Conservation (phyloP, 2,329 filamentous ascomycete species). For the Fusarium penzigii region DNA sequence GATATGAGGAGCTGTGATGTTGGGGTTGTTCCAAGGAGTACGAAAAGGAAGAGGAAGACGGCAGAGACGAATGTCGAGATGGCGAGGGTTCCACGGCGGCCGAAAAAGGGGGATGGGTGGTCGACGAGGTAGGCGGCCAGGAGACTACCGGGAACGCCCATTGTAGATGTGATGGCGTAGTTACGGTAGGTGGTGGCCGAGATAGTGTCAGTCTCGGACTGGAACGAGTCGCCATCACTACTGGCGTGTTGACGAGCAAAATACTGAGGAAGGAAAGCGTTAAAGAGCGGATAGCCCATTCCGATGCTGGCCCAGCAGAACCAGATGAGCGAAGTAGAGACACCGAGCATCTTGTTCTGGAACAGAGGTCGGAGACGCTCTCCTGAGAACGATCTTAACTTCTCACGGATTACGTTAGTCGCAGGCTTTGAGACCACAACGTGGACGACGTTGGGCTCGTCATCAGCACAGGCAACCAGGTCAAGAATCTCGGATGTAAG, state of each 20-base stretch:
- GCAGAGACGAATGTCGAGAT: conserved; percentile 67
- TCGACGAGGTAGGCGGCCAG: conserved; percentile 74
- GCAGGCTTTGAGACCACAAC: conserved; percentile 20
- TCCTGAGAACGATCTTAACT: conserved; percentile 66
- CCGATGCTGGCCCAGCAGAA: conserved; percentile 82
- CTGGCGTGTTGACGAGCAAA: conserved; percentile 59
- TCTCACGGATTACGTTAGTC: conserved; percentile 52
- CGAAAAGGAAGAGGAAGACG: conserved; percentile 69
- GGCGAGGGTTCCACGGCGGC: conserved; percentile 73
- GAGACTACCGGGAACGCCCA: conserved; percentile 75
- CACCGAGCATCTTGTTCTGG: conserved; percentile 50
- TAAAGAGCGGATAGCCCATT: conserved; percentile 86
- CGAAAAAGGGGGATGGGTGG: conserved; percentile 60
- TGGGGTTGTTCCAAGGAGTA: conserved; percentile 57
- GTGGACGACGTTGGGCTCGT: conserved; percentile 29
- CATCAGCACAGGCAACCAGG: conserved; percentile 49
- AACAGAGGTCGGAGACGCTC: conserved; percentile 69
- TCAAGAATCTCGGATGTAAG: conserved; percentile 71
- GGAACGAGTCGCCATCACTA: conserved; percentile 23
- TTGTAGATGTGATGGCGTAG: conserved; percentile 77
- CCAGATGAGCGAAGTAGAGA: conserved; percentile 63
- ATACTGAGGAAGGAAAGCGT: conserved; percentile 87
- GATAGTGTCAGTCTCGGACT: conserved; percentile 38
- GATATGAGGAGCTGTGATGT: conserved; percentile 64
- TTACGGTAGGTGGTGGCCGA: conserved; percentile 68